Percentiles rank a stretch among this genome's conserved stretches.
Evolutionary conservation across 495 filamentous ascomycete species (phyloP).

Genomic region (Friedmanniomyces simplex): DNA sequence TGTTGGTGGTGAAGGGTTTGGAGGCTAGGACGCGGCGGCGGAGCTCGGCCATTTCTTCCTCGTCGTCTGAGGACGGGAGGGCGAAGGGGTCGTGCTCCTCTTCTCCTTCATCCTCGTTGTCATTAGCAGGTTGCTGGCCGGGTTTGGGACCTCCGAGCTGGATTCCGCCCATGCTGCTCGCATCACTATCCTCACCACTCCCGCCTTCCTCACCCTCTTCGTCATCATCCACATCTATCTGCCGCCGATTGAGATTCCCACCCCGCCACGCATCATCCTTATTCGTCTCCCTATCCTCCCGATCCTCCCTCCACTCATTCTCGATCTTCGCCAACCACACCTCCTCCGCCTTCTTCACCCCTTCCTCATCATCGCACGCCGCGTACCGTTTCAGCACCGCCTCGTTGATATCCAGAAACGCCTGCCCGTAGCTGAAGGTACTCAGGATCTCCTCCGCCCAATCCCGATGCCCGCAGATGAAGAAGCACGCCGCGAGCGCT

Average conservation of each 20-base stretch:
- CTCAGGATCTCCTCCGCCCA: constrained; percentile 78
- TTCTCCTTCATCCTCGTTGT: constrained; percentile 37
- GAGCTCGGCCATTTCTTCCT: constrained; percentile 85
- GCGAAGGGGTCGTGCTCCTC: constrained; percentile 54
- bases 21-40: constrained; percentile 73
- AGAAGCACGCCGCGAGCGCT: constrained; percentile 83
- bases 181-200: constrained; percentile 18
- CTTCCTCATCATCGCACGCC: constrained; percentile 70
- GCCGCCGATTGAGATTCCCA: constrained; percentile 70
- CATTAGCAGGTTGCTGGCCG: constrained; percentile 37
- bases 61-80: constrained; percentile 69
- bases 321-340: constrained; percentile 86
- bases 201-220: constrained; percentile 44
- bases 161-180: constrained; percentile 39
- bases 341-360: constrained; percentile 74
- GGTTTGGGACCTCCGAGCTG: constrained; percentile 39
- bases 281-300: constrained; percentile 50
- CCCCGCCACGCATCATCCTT: constrained; percentile 59
- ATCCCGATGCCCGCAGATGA: constrained; percentile 79
- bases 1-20: constrained; percentile 64
- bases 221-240: constrained; percentile 42
- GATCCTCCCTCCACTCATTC: constrained; percentile 71
- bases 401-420: constrained; percentile 81
- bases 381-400: constrained; percentile 76
- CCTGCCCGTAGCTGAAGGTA: constrained; percentile 76